These are phyloP conservation scores for Cryptosporidium bovis DNA, from an alignment of 169 alveolate genomes.

Conservation along the genomic window DNA sequence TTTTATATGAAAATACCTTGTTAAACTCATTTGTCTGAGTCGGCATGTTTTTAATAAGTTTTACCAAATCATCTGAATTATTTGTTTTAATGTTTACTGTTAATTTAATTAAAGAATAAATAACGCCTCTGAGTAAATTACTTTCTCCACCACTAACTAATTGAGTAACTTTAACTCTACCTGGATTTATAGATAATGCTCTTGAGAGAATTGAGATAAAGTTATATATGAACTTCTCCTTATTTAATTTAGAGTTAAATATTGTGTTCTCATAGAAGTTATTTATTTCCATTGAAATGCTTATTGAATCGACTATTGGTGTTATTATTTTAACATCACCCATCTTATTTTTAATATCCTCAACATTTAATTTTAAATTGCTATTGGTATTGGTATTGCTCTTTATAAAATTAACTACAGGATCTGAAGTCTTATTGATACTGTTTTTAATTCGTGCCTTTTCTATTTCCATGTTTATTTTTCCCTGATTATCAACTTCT, in stretches of 20 bases:
- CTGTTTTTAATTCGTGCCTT: background rate
- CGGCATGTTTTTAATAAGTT: background rate
- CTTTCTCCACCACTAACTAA: slow-evolving; percentile 22
- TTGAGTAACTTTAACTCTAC: background rate
- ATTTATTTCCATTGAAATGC: slow-evolving; percentile 9
- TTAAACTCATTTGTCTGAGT: slow-evolving; percentile 2
- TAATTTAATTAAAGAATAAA: background rate
- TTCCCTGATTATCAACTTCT: too few species aligned
- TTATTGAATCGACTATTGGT: slow-evolving; percentile 23
- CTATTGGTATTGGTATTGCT: background rate
- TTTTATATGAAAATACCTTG: slow-evolving; percentile 7
- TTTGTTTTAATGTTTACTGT: slow-evolving; percentile 34
- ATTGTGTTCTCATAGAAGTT: background rate
- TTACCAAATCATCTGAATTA: background rate
- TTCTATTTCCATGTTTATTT: too few species aligned
- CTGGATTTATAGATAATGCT: slow-evolving; percentile 4
- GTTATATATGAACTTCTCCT: slow-evolving; percentile 4
- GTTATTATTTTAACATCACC: background rate
- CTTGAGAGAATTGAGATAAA: slow-evolving; percentile 5
- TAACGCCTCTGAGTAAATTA: slow-evolving; percentile 1
- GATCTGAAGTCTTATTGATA: background rate
- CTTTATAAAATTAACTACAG: background rate
- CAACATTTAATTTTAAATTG: background rate
- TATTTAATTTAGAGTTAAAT: background rate
- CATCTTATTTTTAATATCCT: slow-evolving; percentile 1